Evolutionary conservation across 2,329 filamentous ascomycete genomes (phyloP).

Genomic region (Teratosphaeria pseudoeucalypti): DNA sequence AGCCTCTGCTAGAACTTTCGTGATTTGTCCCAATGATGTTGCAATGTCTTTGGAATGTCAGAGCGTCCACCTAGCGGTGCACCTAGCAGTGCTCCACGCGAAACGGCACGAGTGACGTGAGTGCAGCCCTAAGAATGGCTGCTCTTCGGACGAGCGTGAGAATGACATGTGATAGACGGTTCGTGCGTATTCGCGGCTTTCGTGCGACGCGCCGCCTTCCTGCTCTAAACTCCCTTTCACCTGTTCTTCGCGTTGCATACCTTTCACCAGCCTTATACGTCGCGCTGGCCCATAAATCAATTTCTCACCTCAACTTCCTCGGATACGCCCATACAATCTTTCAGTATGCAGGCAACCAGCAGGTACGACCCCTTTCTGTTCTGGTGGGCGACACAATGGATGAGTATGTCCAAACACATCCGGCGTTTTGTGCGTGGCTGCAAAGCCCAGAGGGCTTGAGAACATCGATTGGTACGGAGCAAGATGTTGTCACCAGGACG

Average conservation of each 20-base stretch:
- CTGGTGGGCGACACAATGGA: neutral
- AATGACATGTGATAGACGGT: neutral
- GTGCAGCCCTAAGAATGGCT: neutral
- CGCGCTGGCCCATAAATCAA: neutral
- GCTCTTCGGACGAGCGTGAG: neutral
- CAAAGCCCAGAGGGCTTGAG: neutral
- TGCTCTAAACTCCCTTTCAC: too few relatives aligned
- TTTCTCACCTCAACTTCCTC: neutral
- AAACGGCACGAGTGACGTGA: neutral
- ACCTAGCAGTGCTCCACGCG: too few relatives aligned
- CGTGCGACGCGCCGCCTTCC: too few relatives aligned
- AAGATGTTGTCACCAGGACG: neutral
- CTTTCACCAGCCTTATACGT: neutral
- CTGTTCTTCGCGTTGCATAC: neutral
- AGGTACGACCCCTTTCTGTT: neutral
- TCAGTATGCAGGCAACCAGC: neutral
- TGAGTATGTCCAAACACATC: neutral
- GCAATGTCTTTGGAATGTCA: too few relatives aligned
- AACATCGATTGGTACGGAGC: neutral
- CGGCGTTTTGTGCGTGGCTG: neutral
- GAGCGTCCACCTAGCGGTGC: too few relatives aligned
- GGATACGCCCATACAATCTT: neutral
- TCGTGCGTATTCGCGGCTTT: neutral
- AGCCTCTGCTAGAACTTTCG: too few relatives aligned
- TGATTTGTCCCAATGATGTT: too few relatives aligned